Evolutionary conservation across 106 monocot genomes (phyloP), one percentile per base, ranked within the genome.

Genomic region (Acorus gramineus): DNA sequence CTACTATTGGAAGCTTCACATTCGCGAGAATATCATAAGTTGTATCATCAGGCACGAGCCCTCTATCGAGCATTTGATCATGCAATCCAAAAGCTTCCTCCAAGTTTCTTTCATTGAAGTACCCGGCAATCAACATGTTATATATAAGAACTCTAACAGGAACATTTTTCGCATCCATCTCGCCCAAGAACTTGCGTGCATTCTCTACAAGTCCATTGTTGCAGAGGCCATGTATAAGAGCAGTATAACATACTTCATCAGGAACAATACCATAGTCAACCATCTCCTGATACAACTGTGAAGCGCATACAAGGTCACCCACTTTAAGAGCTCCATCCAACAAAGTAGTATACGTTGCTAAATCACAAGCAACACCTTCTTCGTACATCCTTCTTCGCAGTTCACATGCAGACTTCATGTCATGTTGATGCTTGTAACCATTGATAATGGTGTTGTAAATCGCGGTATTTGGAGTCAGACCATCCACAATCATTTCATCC

Each of bases 41-140:
- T 60, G 49, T 66, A 47, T 80, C 77, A 69, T 87, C 72, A 61
- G 87, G 87, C 57, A 70, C 69, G 48, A 83, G 61, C 55, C 80
- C 83, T 66, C 58, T 83, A 44, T 80, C 83, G 68, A 87, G 83
- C 87, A 87, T 87, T 55, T 87, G 72, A 75, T 87, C 87, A 75
- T 87, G 77, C 80, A 87, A 69, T 57, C 67, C 65, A 69, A 80
- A 83, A 10, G 83, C 87, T 69, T 83, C 87, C 56, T 78, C 42
- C 2, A 80, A 50, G 52, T 87, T 74, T 6, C 87, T 83, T 63
- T 78, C 66, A 60, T 80, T 79, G 45, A 80, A 77, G 48, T 73
- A 75, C 60, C 69, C 67, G 46, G 80, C 74, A 28, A 87, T 87
- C 57, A 87, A 49, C 54, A 70, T 75, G 61, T 87, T 87, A 60